Conservation (phyloP, 2,329 filamentous ascomycete species). For the Trichoderma koningiopsis region DNA sequence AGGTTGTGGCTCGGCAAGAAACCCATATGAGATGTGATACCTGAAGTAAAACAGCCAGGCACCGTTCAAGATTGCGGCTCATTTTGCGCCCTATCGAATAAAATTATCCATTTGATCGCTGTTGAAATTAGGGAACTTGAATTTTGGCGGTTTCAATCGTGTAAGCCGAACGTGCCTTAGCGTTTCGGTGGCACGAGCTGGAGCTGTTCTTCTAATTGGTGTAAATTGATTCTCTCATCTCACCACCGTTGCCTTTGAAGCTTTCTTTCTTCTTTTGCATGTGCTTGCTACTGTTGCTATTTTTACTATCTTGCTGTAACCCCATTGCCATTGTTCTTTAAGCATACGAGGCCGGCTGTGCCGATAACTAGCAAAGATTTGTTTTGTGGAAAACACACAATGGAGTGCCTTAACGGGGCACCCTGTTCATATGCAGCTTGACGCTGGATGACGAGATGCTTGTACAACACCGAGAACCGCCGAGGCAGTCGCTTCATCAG, state of each 20-base stretch:
- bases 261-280: background rate
- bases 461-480: constrained; percentile 4
- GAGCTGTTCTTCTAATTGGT: background rate
- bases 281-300: background rate
- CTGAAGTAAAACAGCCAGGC: background rate
- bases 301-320: background rate
- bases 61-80: background rate
- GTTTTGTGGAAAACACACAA: background rate
- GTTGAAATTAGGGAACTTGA: background rate
- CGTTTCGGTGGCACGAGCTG: background rate
- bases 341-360: background rate
- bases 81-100: background rate
- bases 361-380: background rate
- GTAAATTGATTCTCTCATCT: background rate
- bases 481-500: background rate
- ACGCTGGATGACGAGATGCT: background rate
- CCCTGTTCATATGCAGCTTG: background rate
- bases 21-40: background rate
- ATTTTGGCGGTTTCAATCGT: background rate
- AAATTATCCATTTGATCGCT: background rate
- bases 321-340: background rate
- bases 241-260: background rate
- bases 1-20: background rate
- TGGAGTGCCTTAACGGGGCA: too few species aligned
- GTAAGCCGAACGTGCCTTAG: background rate